Conservation (phyloP, 257 asterid genomes). For the Dorcoceras hygrometricum region DNA sequence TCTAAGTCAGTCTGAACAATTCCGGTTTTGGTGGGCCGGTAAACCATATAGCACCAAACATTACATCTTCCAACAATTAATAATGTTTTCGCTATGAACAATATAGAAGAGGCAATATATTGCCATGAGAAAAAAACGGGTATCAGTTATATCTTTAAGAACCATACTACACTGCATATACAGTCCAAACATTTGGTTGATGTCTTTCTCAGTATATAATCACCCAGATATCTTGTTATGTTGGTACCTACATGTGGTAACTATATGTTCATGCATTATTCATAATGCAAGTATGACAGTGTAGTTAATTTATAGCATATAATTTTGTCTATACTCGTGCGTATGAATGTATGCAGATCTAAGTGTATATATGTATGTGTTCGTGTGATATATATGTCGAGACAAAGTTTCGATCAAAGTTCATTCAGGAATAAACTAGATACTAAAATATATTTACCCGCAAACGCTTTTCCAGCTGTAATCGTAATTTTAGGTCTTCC, state of each 20-base stretch:
- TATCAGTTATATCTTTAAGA: neutral
- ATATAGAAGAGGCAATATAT: neutral
- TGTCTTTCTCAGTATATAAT: neutral
- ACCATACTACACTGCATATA: neutral
- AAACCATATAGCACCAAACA: conserved; percentile 7
- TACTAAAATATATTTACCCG: conserved; percentile 58
- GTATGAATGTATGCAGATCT: conserved; percentile 1
- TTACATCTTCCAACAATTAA: conserved; percentile 17
- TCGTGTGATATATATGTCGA: neutral
- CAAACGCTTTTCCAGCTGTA: conserved; percentile 91
- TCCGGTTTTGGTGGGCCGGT: conserved; percentile 21
- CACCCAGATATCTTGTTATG: neutral
- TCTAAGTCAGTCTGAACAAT: conserved; percentile 66
- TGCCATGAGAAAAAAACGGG: neutral
- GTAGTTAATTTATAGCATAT: neutral
- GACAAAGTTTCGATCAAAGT: too few species aligned
- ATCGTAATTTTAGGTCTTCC: conserved; percentile 90
- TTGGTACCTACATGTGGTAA: neutral
- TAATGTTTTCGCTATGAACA: conserved; percentile 5
- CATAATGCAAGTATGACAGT: neutral
- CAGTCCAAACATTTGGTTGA: neutral
- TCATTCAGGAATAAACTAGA: neutral
- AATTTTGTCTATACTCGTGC: neutral
- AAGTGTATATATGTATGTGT: neutral
- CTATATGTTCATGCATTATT: too few species aligned